A percentile compares a stretch with the other conserved stretches of the same genome.
phyloP scores from a whole-genome alignment of 2,329 filamentous ascomycete genomes.

The Alternaria gaisen region DNA sequence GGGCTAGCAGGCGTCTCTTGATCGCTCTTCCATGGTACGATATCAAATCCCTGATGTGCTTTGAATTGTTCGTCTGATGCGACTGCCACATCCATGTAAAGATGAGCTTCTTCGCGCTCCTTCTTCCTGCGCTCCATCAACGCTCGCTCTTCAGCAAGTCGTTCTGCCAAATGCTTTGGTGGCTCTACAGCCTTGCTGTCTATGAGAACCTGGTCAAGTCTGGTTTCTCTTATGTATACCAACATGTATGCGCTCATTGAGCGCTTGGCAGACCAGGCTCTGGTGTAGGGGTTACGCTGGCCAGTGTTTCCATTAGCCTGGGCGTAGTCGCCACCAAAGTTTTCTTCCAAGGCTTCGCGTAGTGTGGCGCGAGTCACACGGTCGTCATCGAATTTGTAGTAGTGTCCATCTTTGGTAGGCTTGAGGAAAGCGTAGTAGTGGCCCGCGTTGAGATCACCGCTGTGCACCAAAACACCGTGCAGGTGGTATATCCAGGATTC shows the following conservation, averaged over 20 bases:
- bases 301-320: constrained; percentile 65
- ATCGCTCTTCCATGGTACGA: constrained; percentile 67
- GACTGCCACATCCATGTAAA: constrained; percentile 86
- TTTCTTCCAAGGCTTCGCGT: constrained; percentile 92
- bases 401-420: constrained; percentile 86
- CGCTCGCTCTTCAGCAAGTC: constrained; percentile 82
- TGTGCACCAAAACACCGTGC: constrained; percentile 95
- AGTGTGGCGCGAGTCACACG: constrained; percentile 93
- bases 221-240: constrained; percentile 91
- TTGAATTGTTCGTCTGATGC: constrained; percentile 84
- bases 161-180: constrained; percentile 79
- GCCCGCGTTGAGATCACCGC: constrained; percentile 93
- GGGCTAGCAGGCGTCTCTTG: constrained; percentile 71
- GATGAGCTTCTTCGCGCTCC: constrained; percentile 91
- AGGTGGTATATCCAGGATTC: constrained; percentile 92
- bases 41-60: constrained; percentile 82
- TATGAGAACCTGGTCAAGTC: constrained; percentile 82
- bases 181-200: constrained; percentile 80
- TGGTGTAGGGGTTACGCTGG: constrained; percentile 70
- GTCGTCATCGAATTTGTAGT: constrained; percentile 98
- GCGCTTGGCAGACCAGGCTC: constrained; percentile 70
- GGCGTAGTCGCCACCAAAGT: constrained; percentile 89
- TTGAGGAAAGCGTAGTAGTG: constrained; percentile 99
- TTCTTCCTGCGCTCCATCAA: constrained; percentile 79
- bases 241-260: constrained; percentile 97